Conservation (phyloP, 768 basidiomycete genomes). For the Brasilioporus rufonigricans region DNA sequence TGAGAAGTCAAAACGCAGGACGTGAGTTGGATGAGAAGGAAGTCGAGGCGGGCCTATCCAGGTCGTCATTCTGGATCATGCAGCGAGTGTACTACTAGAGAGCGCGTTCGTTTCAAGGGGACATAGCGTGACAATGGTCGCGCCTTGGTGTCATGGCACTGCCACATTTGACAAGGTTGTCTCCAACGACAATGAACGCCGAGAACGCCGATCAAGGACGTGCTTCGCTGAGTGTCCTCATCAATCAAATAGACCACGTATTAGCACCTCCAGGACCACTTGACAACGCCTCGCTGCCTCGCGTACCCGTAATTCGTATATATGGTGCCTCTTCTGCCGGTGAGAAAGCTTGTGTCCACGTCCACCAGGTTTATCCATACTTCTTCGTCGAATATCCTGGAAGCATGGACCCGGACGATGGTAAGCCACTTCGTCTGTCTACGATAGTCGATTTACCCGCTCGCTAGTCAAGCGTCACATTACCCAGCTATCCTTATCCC, state of each 20-base stretch:
- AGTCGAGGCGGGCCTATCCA: too few species aligned
- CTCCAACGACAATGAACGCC: neutral
- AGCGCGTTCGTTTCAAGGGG: too few species aligned
- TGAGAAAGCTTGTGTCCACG: slow-evolving; percentile 78
- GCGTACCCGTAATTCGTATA: slow-evolving; percentile 82
- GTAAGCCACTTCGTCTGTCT: slow-evolving; percentile 37
- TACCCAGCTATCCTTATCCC: slow-evolving; percentile 61
- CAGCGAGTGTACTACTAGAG: too few species aligned
- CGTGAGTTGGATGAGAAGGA: too few species aligned
- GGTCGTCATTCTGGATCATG: too few species aligned
- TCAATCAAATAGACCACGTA: slow-evolving; percentile 64
- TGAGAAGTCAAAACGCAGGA: too few species aligned
- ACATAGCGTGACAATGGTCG: too few species aligned
- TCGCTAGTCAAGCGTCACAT: slow-evolving; percentile 66
- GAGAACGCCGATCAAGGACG: neutral
- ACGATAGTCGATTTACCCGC: neutral
- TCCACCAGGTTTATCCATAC: slow-evolving; percentile 31
- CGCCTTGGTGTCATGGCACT: neutral
- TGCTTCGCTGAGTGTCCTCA: slow-evolving; percentile 34
- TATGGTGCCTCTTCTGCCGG: slow-evolving; percentile 81
- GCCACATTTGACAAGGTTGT: neutral
- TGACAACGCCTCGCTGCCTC: slow-evolving; percentile 59
- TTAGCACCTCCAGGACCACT: slow-evolving; percentile 57
- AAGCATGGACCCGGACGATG: slow-evolving; percentile 57
- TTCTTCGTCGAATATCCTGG: slow-evolving; percentile 56